Evolutionary conservation across 805 yeast genomes (phyloP), one percentile per base, ranked within the genome.

Genomic region (Hanseniaspora pseudoguilliermondii): DNA sequence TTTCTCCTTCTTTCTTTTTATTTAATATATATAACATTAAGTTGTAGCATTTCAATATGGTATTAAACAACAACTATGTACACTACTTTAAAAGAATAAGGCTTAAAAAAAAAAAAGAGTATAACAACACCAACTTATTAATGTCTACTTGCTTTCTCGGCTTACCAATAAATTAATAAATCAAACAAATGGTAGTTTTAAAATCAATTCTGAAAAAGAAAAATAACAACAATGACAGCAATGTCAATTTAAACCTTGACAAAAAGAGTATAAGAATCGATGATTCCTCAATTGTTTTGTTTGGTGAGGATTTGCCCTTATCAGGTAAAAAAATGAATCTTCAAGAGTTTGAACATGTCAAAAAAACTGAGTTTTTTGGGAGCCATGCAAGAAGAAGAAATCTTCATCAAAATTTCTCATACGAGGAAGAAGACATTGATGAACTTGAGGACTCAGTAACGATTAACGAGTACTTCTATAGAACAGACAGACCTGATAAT

Each of bases 271-370:
- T 52, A 13, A 35, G 38, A 16, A 36, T 52, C 5, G 49, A 52
- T 23, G 55, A 52, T 3, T 29, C 44, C 5, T 41, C 55, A 3
- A 42, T 52, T 29, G 23, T 41, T 38, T 27, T 52, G 3, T 52
- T 44, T 52, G 55, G 55, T 36, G 55, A 52, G 20, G 47, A 52
- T 21, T 29, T 52, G 25, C 55, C 55, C 18, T 18, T 38, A 5
- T 36, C 35, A 34, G 55, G 55, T 44, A 52, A 38, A 38, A 44
- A 23, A 27, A 52, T 52, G 49, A 34, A 47, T n/a, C 47, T 44
- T 18, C 27, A 21, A 15, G 55, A 52, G 16, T 52, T 44, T 38
- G 55, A 52, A 35, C 32, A 52, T 21, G 38, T 44, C 11, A 52
- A 52, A 21, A 44, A 52, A 34, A 21, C 27, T 23, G 55, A 52